phyloP scores from a whole-genome alignment of 2,329 filamentous ascomycete species.

The Pyrenochaeta sp. region DNA sequence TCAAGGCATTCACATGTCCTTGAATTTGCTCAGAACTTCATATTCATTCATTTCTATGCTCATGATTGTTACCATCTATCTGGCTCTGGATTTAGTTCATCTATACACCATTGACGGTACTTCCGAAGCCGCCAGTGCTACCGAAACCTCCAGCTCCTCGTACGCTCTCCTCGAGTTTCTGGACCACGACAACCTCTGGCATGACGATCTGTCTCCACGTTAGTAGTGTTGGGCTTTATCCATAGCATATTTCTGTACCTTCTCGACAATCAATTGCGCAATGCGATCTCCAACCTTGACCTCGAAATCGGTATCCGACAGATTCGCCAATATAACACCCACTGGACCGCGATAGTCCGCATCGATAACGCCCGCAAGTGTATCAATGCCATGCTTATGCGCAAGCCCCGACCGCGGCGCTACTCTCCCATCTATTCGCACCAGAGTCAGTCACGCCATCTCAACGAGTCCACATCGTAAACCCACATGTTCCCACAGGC shows the following conservation, averaged over 20 bases:
- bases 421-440: conserved; percentile 76
- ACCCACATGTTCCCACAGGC: conserved; percentile 85
- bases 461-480: conserved; percentile 2
- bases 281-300: conserved; percentile 88
- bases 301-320: conserved; percentile 79
- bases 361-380: conserved; percentile 95
- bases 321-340: conserved; percentile 95
- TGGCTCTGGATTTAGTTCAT: too few relatives aligned
- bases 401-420: conserved; percentile 92
- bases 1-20: not conserved
- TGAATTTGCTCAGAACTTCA: not conserved
- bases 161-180: conserved; percentile 87
- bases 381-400: conserved; percentile 94
- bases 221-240: conserved; percentile 15
- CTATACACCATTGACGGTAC: conserved; percentile 2
- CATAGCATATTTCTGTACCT: conserved; percentile 53
- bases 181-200: conserved; percentile 87
- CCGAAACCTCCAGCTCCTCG: conserved; percentile 76
- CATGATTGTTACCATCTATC: too few relatives aligned
- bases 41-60: not conserved
- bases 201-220: conserved; percentile 73
- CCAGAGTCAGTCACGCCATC: not conserved
- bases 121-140: conserved; percentile 49
- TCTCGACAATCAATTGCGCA: conserved; percentile 92
- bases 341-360: conserved; percentile 95